These are phyloP conservation scores for Puccinia coronata DNA, from an alignment of 1,284 basidiomycete genomes.

Conservation along the genomic window DNA sequence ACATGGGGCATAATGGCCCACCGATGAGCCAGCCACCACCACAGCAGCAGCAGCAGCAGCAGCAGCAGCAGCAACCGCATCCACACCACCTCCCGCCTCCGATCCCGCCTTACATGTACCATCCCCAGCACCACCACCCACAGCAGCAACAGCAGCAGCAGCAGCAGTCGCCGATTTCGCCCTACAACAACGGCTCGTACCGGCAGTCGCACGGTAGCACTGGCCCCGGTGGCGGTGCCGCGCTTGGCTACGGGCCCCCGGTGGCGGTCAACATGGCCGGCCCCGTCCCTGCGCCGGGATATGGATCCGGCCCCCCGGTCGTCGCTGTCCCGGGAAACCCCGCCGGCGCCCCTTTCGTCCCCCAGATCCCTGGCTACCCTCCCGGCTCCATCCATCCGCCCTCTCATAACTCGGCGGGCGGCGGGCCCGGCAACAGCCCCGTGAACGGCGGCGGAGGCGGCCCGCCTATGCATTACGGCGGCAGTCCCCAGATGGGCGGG, in stretches of 20 bases:
- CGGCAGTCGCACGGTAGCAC: slow-evolving; percentile 14
- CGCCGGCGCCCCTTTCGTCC: background rate
- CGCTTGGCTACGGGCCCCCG: slow-evolving; percentile 13
- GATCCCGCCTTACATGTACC: slow-evolving; percentile 46
- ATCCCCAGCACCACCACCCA: slow-evolving; percentile 37
- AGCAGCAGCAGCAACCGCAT: slow-evolving; percentile 23
- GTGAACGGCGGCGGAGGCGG: background rate
- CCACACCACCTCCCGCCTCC: slow-evolving; percentile 30
- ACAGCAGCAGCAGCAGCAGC: slow-evolving; percentile 18
- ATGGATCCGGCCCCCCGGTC: background rate
- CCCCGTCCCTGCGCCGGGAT: slow-evolving; percentile 8
- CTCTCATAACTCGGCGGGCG: slow-evolving; percentile 3
- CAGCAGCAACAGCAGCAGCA: slow-evolving; percentile 40
- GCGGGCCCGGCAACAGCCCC: slow-evolving; percentile 3
- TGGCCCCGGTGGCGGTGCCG: slow-evolving; percentile 6
- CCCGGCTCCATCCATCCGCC: slow-evolving; percentile 10
- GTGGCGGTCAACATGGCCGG: slow-evolving; percentile 22
- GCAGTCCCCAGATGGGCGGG: slow-evolving; percentile 23
- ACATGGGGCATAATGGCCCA: slow-evolving; percentile 8
- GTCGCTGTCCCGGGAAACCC: slow-evolving; percentile 17
- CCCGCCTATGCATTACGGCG: slow-evolving; percentile 7
- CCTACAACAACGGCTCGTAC: slow-evolving; percentile 43
- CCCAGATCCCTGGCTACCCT: background rate
- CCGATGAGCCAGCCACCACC: slow-evolving; percentile 22
- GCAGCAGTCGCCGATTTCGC: slow-evolving; percentile 39